A percentile compares a stretch with the other conserved stretches of the same genome.
phyloP scores from a whole-genome alignment of 495 filamentous ascomycete genomes.

The Trichocladium uniseriatum region DNA sequence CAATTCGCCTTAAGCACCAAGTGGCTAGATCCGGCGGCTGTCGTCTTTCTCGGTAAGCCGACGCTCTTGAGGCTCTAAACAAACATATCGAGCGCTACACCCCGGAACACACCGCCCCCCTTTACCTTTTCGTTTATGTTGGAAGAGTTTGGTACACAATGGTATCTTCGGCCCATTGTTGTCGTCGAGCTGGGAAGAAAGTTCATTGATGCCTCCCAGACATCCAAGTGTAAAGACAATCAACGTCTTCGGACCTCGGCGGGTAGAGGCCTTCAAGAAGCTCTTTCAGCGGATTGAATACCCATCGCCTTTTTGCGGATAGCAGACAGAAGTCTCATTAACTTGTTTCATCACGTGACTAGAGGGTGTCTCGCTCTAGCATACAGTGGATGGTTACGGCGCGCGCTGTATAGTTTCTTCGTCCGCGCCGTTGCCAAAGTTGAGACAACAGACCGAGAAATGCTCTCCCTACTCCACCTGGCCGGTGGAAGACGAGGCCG shows the following conservation, averaged over 20 bases:
- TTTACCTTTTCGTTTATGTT: slow-evolving; percentile 40
- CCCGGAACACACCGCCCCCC: slow-evolving; percentile 12
- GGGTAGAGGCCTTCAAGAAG: slow-evolving; percentile 41
- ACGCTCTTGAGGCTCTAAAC: slow-evolving; percentile 13
- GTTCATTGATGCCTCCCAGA: neutral
- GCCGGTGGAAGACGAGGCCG: too few species aligned
- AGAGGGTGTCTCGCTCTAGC: too few species aligned
- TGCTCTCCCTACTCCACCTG: too few species aligned
- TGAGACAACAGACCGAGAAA: too few species aligned
- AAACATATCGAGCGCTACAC: slow-evolving; percentile 12
- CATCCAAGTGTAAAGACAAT: slow-evolving; percentile 6
- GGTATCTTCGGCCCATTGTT: slow-evolving; percentile 39
- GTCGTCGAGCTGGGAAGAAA: slow-evolving; percentile 30
- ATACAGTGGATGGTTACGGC: too few species aligned
- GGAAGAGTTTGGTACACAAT: slow-evolving; percentile 44
- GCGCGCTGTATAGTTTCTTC: too few species aligned
- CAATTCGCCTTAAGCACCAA: slow-evolving; percentile 13
- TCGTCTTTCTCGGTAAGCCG: slow-evolving; percentile 4
- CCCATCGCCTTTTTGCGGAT: slow-evolving; percentile 38
- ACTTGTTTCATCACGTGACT: too few species aligned
- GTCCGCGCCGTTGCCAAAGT: too few species aligned
- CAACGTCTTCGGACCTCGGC: slow-evolving; percentile 24
- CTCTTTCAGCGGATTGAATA: slow-evolving; percentile 41
- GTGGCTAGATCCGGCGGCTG: neutral
- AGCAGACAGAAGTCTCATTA: too few species aligned